Base-by-base conservation (phyloP, 1,139 yeast species). In the Taphrina confusa region DNA sequence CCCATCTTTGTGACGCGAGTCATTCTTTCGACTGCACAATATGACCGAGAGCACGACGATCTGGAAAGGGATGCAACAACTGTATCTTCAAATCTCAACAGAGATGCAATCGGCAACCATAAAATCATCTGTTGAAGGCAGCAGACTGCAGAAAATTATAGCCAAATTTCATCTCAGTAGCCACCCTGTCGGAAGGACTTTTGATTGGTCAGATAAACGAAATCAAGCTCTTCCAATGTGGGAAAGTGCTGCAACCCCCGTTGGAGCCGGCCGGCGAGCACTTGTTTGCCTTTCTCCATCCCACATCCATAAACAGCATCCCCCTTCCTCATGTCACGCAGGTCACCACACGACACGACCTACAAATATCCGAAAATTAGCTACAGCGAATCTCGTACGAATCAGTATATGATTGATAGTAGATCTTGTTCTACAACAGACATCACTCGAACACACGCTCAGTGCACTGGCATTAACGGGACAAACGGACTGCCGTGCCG, bases 1-100 rank as follows among this genome's bases (percentile, higher is more conserved):
- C 63, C 63, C 61, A 60, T 50, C 45, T 60, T 60, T 12, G 63
- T 60, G 34, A 55, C 34, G 31, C 63, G 54, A 14, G 63, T 57
- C 63, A 60, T 60, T 33, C 18, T 46, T 11, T 22, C n/a, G n/a
- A n/a, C n/a, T n/a, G n/a, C n/a, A n/a, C n/a, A n/a, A n/a, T n/a
- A n/a, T n/a, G n/a, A n/a, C n/a, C n/a, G n/a, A n/a, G n/a, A n/a
- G n/a, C n/a, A n/a, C n/a, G n/a, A n/a, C n/a, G n/a, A n/a, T n/a
- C n/a, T n/a, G n/a, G n/a, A n/a, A n/a, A n/a, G n/a, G n/a, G n/a
- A n/a, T n/a, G n/a, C n/a, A n/a, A n/a, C n/a, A n/a, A n/a, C n/a
- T n/a, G n/a, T n/a, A n/a, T n/a, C n/a, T n/a, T n/a, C n/a, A n/a
- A n/a, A n/a, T n/a, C n/a, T n/a, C n/a, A n/a, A n/a, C n/a, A n/a